Conservation (phyloP, 306 rosid genomes). For the Rosa chinensis region DNA sequence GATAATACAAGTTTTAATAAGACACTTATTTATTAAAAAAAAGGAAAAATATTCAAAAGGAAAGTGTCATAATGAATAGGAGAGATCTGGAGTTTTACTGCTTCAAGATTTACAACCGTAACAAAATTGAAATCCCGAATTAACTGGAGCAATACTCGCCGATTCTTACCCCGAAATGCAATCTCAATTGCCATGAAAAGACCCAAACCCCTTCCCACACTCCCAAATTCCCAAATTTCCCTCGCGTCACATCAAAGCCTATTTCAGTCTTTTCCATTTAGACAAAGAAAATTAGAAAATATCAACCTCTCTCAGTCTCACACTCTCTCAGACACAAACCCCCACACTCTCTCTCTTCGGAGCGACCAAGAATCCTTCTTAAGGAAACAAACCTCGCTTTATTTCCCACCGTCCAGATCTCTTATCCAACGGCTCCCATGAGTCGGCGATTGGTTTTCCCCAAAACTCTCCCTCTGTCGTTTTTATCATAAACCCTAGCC, state of each 20-base stretch:
- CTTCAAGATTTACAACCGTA: neutral
- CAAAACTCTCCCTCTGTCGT: conserved; percentile 30
- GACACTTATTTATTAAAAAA: no score
- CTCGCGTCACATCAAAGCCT: neutral
- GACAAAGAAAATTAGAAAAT: conserved; percentile 13
- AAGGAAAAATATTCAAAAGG: no score
- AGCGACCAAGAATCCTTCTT: neutral
- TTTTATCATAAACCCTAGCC: conserved; percentile 95
- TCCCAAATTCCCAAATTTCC: no score
- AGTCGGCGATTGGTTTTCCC: conserved; percentile 43
- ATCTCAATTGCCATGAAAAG: neutral
- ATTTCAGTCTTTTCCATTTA: conserved; percentile 10
- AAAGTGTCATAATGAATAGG: no score
- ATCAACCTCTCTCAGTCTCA: conserved; percentile 10
- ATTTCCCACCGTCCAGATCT: conserved; percentile 34
- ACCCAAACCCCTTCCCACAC: conserved; percentile 1
- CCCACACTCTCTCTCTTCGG: neutral
- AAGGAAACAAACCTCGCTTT: conserved; percentile 2
- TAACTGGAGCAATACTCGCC: neutral
- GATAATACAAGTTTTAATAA: no score
- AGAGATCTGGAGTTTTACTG: neutral
- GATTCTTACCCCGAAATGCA: neutral
- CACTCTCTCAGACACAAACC: neutral
- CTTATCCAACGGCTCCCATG: conserved; percentile 42
- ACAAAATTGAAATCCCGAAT: neutral